Base-by-base conservation (phyloP, 495 filamentous ascomycete species). In the Podospora sp. region DNA sequence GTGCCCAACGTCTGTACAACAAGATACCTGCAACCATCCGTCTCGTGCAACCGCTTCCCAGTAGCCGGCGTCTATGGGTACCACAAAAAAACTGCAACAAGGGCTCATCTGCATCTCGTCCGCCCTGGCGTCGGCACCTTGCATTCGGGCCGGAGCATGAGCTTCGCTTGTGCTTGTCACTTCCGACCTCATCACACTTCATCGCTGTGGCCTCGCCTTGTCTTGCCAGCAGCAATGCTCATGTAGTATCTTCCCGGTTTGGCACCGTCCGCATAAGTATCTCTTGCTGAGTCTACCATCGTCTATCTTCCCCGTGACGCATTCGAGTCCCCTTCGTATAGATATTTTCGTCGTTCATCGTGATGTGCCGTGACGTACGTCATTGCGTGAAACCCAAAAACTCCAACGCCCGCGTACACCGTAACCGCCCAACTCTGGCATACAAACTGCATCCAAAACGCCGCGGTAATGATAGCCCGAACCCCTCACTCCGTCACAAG, bases 401-500 rank as follows among this genome's bases (percentile, higher is more conserved):
- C 29, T 33, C 29, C 4, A 33, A 33, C 29, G 29, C 29, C 29
- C 8, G 29, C 8, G 29, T 33, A 8, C 3, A 33, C 29, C 29
- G 8, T 33, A 33, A 33, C 29, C 29, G 3, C 29, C 29, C 8
- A 33, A 33, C 29, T 33, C 29, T 33, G 14, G 40, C 16, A 46
- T 12, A 46, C 12, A 12, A 12, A 18, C 40, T 2, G 12, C 5
- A 18, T 18, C 40, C 33, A 14, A 46, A 46, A 46, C 40, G 40
- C 40, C 40, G 29, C 2, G 40, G 16, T 14, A 46, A 46, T 12
- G 2, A 46, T 2, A 46, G 14, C 11, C 11, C 9, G 40, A 46
- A 46, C 9, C 40, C 14, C 40, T 46, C 40, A 46, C 40, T 46
- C 40, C 40, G 40, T 46, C 9, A 78, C 76, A 4, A 99, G 81